phyloP scores from a whole-genome alignment of 2,329 filamentous ascomycete species.

The Ophiostoma pallidulum region DNA sequence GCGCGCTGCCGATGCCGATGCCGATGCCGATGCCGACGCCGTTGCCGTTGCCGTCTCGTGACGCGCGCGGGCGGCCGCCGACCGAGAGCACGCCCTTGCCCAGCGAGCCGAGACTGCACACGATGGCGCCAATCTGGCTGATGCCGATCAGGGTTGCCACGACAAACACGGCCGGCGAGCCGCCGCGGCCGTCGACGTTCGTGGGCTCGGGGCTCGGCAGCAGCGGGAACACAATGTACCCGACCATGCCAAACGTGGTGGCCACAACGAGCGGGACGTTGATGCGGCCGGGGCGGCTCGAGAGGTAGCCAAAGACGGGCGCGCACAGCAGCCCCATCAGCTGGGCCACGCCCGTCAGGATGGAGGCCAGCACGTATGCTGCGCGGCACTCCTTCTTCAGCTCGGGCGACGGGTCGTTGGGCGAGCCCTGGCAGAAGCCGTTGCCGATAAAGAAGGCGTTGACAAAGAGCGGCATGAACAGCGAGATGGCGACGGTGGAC shows the following conservation, averaged over 20 bases:
- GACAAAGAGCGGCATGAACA: constrained; percentile 88
- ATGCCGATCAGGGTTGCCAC: constrained; percentile 75
- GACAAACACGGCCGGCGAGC: constrained; percentile 59
- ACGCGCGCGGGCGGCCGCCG: constrained; percentile 5
- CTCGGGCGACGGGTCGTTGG: constrained; percentile 56
- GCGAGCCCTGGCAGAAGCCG: constrained; percentile 64
- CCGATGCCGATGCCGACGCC: too few species aligned
- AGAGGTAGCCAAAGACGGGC: constrained; percentile 77
- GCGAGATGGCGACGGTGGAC: constrained; percentile 86
- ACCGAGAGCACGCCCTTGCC: constrained; percentile 64
- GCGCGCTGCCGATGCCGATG: too few species aligned
- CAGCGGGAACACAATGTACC: constrained; percentile 69
- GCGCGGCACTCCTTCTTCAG: constrained; percentile 77
- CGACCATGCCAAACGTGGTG: constrained; percentile 63
- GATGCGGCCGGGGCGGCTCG: constrained; percentile 40
- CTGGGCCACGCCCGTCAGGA: constrained; percentile 82
- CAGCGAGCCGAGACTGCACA: constrained; percentile 85
- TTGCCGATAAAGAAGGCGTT: constrained; percentile 81
- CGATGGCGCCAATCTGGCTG: constrained; percentile 92
- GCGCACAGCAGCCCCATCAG: constrained; percentile 76
- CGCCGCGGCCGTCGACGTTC: constrained; percentile 54
- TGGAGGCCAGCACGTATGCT: constrained; percentile 80
- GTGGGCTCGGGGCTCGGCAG: constrained; percentile 67
- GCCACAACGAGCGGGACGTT: constrained; percentile 68
- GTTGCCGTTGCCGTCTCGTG: constrained; percentile 22